Evolutionary conservation across 345 rosid species (phyloP).

Genomic region (Schrenkiella parvula): DNA sequence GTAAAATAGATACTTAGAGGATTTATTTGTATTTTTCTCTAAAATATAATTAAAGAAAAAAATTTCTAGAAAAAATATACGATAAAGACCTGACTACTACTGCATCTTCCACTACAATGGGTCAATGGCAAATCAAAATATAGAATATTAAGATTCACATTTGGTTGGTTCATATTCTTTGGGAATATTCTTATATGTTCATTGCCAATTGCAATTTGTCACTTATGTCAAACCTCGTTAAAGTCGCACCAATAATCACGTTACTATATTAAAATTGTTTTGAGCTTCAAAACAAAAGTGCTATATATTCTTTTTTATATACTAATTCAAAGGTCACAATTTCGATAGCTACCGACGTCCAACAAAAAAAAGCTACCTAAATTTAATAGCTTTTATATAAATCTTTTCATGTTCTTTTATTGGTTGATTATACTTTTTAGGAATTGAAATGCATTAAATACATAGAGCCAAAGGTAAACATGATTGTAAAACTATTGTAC

Average conservation of each 20-base stretch:
- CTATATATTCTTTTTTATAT: not conserved
- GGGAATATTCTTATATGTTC: constrained; percentile 21
- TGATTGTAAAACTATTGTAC: too few relatives aligned
- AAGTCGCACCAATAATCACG: constrained; percentile 20
- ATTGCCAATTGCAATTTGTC: constrained; percentile 6
- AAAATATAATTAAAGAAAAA: not conserved
- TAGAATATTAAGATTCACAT: constrained; percentile 19
- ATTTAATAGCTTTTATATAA: not conserved
- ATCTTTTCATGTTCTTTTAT: not conserved
- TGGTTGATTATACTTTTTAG: not conserved
- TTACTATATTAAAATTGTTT: not conserved
- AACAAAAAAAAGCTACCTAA: not conserved
- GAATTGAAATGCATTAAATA: too few relatives aligned
- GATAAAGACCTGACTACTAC: not conserved
- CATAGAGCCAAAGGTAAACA: too few relatives aligned
- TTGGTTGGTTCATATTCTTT: constrained; percentile 30
- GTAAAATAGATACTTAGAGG: not conserved
- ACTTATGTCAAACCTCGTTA: constrained; percentile 9
- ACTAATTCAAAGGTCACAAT: not conserved
- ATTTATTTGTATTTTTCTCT: not conserved
- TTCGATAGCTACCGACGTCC: not conserved
- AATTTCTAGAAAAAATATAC: not conserved
- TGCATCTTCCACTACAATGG: constrained; percentile 23
- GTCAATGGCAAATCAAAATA: not conserved
- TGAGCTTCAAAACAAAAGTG: not conserved